phyloP scores from a whole-genome alignment of 2,329 filamentous ascomycete species.

The Dactylellina haptotyla region DNA sequence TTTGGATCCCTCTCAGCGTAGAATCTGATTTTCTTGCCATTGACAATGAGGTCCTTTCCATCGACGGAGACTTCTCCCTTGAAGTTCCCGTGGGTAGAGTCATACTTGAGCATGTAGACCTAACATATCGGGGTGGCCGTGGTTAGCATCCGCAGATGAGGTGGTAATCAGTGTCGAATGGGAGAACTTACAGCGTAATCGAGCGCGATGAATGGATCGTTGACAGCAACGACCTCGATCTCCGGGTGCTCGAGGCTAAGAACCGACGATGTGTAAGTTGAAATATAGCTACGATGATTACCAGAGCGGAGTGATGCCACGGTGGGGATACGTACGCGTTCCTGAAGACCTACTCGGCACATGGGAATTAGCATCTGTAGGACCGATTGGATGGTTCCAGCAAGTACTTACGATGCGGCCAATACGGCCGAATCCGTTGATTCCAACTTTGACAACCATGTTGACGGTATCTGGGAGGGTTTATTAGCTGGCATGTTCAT shows the following conservation, averaged over 20 bases:
- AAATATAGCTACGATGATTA: neutral
- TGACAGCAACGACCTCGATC: slow-evolving; percentile 93
- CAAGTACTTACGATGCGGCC: slow-evolving; percentile 78
- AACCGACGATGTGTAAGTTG: slow-evolving; percentile 18
- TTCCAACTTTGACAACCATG: slow-evolving; percentile 58
- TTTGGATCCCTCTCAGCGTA: slow-evolving; percentile 91
- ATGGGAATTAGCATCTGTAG: slow-evolving; percentile 41
- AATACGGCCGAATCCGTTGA: slow-evolving; percentile 94
- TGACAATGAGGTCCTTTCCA: slow-evolving; percentile 75
- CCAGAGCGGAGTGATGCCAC: slow-evolving; percentile 12
- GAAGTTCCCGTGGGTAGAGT: slow-evolving; percentile 96
- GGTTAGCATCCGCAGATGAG: neutral
- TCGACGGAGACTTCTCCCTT: slow-evolving; percentile 85
- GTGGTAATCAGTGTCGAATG: neutral
- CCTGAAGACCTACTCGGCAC: slow-evolving; percentile 77
- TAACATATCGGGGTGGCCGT: slow-evolving; percentile 61
- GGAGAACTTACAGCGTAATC: slow-evolving; percentile 84
- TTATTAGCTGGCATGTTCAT: neutral
- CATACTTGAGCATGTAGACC: slow-evolving; percentile 99
- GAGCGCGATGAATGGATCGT: slow-evolving; percentile 99
- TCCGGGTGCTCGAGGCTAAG: slow-evolving; percentile 81
- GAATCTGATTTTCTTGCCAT: slow-evolving; percentile 95
- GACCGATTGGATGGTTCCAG: slow-evolving; percentile 5
- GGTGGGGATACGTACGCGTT: slow-evolving; percentile 75
- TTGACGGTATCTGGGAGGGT: slow-evolving; percentile 32